Percentiles rank a stretch among this genome's conserved stretches.
These are phyloP conservation scores for Saccharomycopsis hybrid DNA, from an alignment of 1,139 yeast species.

Conservation along the genomic window DNA sequence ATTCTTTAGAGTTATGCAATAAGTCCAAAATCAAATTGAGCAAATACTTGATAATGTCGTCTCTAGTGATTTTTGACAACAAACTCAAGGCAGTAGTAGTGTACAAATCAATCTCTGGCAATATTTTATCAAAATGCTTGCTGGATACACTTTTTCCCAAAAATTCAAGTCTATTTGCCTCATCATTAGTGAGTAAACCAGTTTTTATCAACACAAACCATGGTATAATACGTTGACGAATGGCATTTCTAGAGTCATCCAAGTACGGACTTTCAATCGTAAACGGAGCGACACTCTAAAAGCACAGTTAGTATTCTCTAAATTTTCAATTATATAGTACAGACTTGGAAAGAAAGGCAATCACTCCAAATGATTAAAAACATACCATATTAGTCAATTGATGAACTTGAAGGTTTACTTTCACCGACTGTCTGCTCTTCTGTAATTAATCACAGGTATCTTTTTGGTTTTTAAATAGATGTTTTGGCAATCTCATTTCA, in stretches of 20 bases:
- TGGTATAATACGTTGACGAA: conserved; percentile 78
- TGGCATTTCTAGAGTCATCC: conserved; percentile 67
- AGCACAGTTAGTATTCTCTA: too few relatives aligned
- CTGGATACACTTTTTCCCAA: conserved; percentile 43
- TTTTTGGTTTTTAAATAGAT: too few relatives aligned
- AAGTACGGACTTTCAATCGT: conserved; percentile 56
- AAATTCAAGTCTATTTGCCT: conserved; percentile 58
- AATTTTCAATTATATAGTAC: not conserved
- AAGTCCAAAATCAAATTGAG: conserved; percentile 66
- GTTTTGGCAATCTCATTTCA: too few relatives aligned
- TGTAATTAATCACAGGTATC: too few relatives aligned
- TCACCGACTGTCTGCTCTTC: too few relatives aligned
- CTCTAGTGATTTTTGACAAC: conserved; percentile 45
- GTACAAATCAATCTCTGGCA: conserved; percentile 44
- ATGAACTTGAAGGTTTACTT: too few relatives aligned
- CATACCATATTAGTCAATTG: too few relatives aligned
- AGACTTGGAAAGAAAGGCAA: too few relatives aligned
- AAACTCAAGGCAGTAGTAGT: conserved; percentile 52
- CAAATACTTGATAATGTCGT: conserved; percentile 70
- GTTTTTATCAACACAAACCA: conserved; percentile 91
- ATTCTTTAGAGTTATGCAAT: conserved; percentile 41
- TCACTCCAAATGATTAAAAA: too few relatives aligned
- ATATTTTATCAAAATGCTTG: conserved; percentile 35
- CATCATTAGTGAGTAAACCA: conserved; percentile 56
- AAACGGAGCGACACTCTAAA: conserved; percentile 17